Evolutionary conservation across 2,329 filamentous ascomycete genomes (phyloP).

Genomic region (Alternaria panax): DNA sequence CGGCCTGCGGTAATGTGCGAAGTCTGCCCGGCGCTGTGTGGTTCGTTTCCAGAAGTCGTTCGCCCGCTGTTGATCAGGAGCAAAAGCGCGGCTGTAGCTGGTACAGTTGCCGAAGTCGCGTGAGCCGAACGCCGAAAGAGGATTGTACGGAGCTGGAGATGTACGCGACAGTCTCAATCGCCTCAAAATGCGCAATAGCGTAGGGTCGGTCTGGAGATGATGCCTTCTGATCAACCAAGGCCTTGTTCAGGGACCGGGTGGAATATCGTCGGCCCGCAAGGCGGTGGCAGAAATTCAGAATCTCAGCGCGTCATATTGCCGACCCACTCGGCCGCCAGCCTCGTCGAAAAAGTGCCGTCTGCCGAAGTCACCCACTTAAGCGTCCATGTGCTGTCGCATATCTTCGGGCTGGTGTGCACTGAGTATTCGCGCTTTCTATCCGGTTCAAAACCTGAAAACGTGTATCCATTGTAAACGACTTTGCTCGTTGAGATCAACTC

Average conservation of each 20-base stretch:
- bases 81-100: constrained; percentile 35
- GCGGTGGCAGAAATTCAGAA: constrained; percentile 21
- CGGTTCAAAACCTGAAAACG: not conserved
- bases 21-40: constrained; percentile 21
- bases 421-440: not conserved
- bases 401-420: not conserved
- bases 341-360: not conserved
- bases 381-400: not conserved
- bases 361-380: not conserved
- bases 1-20: constrained; percentile 15
- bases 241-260: constrained; percentile 20
- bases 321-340: constrained; percentile 1
- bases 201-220: constrained; percentile 20
- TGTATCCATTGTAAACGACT: not conserved
- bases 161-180: constrained; percentile 30
- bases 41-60: constrained; percentile 22
- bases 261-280: constrained; percentile 14
- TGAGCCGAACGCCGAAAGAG: constrained; percentile 21
- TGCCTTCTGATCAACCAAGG: constrained; percentile 20
- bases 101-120: constrained; percentile 20
- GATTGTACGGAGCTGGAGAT: constrained; percentile 14
- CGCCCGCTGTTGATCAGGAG: constrained; percentile 35
- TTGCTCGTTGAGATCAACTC: not conserved
- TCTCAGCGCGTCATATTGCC: constrained; percentile 19
- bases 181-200: constrained; percentile 19